Conservation (phyloP, 108 stramenopile species). For the Schizochytrium sp. region DNA sequence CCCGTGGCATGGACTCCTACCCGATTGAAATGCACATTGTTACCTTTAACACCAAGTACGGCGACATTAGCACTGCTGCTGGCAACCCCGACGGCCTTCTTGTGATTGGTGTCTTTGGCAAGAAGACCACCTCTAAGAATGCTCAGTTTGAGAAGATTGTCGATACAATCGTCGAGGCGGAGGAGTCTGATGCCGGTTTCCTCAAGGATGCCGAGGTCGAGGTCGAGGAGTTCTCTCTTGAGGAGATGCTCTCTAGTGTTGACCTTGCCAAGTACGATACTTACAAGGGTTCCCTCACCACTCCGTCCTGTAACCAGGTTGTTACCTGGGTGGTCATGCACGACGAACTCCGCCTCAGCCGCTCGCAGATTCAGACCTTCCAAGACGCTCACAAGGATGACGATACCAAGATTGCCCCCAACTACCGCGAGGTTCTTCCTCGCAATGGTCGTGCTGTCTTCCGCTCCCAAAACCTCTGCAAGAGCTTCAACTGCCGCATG, state of each 20-base stretch:
- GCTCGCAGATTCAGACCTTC: neutral
- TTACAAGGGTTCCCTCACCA: conserved; percentile 45
- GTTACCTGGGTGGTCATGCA: conserved; percentile 59
- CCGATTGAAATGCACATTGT: conserved; percentile 55
- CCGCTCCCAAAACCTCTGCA: neutral
- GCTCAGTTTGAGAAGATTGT: neutral
- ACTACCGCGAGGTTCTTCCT: conserved; percentile 33
- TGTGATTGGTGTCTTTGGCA: conserved; percentile 25
- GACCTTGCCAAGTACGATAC: conserved; percentile 19
- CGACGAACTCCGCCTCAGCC: neutral
- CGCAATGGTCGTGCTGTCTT: conserved; percentile 37
- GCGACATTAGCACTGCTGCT: neutral
- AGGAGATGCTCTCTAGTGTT: conserved; percentile 1
- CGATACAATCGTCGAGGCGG: neutral
- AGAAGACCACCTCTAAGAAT: neutral
- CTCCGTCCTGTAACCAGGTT: conserved; percentile 23
- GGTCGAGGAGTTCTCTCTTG: neutral
- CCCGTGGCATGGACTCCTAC: neutral
- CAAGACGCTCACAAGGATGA: conserved; percentile 7
- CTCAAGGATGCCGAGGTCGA: neutral
- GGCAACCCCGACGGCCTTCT: conserved; percentile 45
- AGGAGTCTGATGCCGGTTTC: neutral
- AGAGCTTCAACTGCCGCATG: no score
- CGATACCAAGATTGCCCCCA: neutral
- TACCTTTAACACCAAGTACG: conserved; percentile 54